Evolutionary conservation across 2,329 filamentous ascomycete genomes (phyloP).

Genomic region (Metarhizium robertsii): DNA sequence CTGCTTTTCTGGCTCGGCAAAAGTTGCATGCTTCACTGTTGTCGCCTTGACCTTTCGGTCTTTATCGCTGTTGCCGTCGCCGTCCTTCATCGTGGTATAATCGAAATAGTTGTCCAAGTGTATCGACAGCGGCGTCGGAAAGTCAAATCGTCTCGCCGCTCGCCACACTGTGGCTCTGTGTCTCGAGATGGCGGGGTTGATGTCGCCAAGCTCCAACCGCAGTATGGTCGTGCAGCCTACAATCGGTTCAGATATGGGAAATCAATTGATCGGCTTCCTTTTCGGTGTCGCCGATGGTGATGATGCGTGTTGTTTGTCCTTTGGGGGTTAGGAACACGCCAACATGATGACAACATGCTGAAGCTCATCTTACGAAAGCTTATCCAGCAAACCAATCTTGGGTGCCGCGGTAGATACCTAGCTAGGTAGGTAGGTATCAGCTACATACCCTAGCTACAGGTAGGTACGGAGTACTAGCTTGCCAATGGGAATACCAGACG

Average conservation of each 20-base stretch:
- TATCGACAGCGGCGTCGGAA: not conserved
- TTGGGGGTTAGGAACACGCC: not conserved
- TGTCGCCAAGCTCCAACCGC: not conserved
- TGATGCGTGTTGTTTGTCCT: not conserved
- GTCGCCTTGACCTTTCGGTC: conserved; percentile 9
- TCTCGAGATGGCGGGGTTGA: not conserved
- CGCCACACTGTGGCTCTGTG: not conserved
- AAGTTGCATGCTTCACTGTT: conserved; percentile 14
- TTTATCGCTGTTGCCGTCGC: conserved; percentile 9
- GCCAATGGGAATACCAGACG: not conserved
- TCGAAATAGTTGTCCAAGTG: not conserved
- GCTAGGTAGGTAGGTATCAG: no score
- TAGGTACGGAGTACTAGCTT: no score
- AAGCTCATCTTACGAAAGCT: not conserved
- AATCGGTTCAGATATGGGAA: not conserved
- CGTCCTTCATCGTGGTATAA: conserved; percentile 7
- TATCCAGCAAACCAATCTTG: no score
- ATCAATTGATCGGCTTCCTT: not conserved
- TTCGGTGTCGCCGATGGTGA: not conserved
- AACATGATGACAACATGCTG: not conserved
- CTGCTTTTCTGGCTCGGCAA: conserved; percentile 10
- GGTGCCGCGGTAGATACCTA: no score
- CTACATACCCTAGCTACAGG: no score
- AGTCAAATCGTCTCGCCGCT: not conserved
- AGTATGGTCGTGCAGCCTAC: not conserved